Evolutionary conservation across 192 early-diverging fungal genomes (phyloP).

Genomic region (Thamnidium elegans): DNA sequence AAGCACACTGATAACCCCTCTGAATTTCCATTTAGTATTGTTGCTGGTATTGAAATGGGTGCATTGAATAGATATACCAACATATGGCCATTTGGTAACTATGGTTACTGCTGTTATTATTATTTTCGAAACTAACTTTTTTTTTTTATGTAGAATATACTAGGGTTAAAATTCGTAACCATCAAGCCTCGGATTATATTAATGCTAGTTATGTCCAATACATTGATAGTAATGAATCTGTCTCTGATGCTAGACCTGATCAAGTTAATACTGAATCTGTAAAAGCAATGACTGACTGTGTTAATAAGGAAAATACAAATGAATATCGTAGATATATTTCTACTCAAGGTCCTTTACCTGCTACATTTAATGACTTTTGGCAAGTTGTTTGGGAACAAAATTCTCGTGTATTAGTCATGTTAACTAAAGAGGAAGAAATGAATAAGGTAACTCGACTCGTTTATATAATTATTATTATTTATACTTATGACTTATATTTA

Average conservation of each 20-base stretch:
- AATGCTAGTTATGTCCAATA: constrained; percentile 40
- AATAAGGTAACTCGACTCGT: constrained; percentile 51
- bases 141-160: constrained; percentile 29
- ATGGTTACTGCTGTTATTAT: too few relatives aligned
- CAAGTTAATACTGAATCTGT: not conserved
- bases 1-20: constrained; percentile 37
- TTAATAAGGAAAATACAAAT: not conserved
- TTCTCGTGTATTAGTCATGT: constrained; percentile 85
- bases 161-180: constrained; percentile 31
- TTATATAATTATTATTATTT: not conserved
- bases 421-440: constrained; percentile 88
- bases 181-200: constrained; percentile 31
- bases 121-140: too few relatives aligned
- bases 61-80: constrained; percentile 82
- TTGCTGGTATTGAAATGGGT: constrained; percentile 75
- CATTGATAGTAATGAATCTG: not conserved
- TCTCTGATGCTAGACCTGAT: constrained; percentile 11
- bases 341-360: constrained; percentile 74
- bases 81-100: constrained; percentile 72
- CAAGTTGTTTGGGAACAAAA: constrained; percentile 92
- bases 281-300: not conserved
- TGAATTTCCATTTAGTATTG: constrained; percentile 65
- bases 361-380: constrained; percentile 93
- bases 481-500: not conserved
- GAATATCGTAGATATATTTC: constrained; percentile 47